These are phyloP conservation scores for Lentinus brumalis DNA, from an alignment of 768 basidiomycete species.

Conservation along the genomic window DNA sequence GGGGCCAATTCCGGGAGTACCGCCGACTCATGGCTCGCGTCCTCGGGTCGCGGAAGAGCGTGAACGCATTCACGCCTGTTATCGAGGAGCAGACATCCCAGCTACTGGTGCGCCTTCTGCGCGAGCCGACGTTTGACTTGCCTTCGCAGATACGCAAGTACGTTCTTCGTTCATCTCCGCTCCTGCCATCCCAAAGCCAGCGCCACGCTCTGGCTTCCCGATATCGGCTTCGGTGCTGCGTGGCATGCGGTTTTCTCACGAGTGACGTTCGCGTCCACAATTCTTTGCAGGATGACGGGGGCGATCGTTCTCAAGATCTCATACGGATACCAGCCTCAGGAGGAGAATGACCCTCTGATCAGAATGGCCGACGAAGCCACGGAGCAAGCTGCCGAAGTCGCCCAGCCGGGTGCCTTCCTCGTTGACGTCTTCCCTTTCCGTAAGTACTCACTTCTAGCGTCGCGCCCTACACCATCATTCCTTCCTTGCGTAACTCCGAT, in stretches of 20 bases:
- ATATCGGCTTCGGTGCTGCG: no score
- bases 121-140: slow-evolving; percentile 38
- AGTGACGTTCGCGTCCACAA: not conserved
- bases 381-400: slow-evolving; percentile 24
- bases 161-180: slow-evolving; percentile 4
- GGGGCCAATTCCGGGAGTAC: slow-evolving; percentile 43
- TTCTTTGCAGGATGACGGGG: slow-evolving; percentile 27
- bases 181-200: not conserved
- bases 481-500: not conserved
- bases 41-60: slow-evolving; percentile 43
- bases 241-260: not conserved
- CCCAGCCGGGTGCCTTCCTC: slow-evolving; percentile 37
- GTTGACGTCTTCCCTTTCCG: slow-evolving; percentile 36
- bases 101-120: slow-evolving; percentile 45
- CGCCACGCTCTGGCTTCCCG: no score
- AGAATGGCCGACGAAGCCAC: slow-evolving; percentile 23
- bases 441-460: slow-evolving; percentile 14
- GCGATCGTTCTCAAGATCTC: slow-evolving; percentile 31
- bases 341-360: slow-evolving; percentile 24
- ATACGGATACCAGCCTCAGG: slow-evolving; percentile 30
- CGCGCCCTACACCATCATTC: not conserved
- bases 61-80: slow-evolving; percentile 35
- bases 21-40: slow-evolving; percentile 43
- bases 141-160: slow-evolving; percentile 44
- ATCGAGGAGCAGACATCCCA: slow-evolving; percentile 44